These are phyloP conservation scores for Pythium brachiatum DNA, from an alignment of 352 stramenopile genomes.

Conservation along the genomic window DNA sequence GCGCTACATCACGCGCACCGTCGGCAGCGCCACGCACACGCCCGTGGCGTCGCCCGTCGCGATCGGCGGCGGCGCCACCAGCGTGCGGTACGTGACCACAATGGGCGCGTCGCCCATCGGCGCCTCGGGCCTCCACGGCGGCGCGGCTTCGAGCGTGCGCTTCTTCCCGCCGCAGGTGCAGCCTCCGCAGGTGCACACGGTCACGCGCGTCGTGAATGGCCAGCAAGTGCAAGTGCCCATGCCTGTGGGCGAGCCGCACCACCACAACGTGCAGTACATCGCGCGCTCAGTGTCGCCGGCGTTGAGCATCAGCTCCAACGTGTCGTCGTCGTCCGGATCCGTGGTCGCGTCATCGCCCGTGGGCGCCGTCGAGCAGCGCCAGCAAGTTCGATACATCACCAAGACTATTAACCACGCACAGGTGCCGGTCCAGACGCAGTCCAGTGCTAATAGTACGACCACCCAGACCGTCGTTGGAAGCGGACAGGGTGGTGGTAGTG, in stretches of 20 bases:
- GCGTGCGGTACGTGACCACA: neutral
- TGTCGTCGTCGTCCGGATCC: conserved; percentile 1
- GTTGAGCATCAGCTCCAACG: neutral
- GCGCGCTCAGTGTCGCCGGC: neutral
- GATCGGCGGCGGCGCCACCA: neutral
- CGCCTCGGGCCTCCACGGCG: neutral
- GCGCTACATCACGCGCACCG: neutral
- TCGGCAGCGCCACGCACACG: neutral
- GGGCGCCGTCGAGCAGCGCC: conserved; percentile 1
- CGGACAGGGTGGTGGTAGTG: neutral
- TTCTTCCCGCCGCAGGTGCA: conserved; percentile 13
- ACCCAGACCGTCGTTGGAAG: neutral
- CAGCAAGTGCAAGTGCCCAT: conserved; percentile 17
- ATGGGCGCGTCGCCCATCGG: neutral
- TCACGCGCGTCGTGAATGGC: conserved; percentile 16
- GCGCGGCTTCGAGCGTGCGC: conserved; percentile 2
- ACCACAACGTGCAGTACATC: conserved; percentile 17
- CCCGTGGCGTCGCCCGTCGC: neutral
- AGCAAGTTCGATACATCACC: conserved; percentile 19
- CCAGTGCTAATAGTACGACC: neutral
- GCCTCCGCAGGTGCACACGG: conserved; percentile 12
- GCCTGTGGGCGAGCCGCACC: conserved; percentile 2
- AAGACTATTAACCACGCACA: conserved; percentile 4
- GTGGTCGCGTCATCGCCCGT: neutral
- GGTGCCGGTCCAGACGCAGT: neutral